Evolutionary conservation across 2,329 filamentous ascomycete species (phyloP).

Genomic region (Scedosporium dehoogii): DNA sequence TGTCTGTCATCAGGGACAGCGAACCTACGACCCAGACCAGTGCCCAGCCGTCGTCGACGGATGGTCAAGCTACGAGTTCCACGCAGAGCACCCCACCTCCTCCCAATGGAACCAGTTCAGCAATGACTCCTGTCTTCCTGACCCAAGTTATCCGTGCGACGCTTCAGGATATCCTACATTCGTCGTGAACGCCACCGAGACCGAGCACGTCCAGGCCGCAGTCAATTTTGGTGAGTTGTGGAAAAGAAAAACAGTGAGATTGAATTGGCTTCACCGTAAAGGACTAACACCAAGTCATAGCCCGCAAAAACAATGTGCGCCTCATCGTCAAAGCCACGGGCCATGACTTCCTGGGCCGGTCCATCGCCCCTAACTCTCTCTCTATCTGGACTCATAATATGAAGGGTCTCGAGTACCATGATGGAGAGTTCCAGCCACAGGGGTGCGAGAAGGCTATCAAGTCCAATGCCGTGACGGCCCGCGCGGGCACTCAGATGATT

Average conservation of each 20-base stretch:
- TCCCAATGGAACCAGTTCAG: slow-evolving; percentile 25
- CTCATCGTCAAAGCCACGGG: slow-evolving; percentile 30
- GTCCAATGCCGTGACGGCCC: slow-evolving; percentile 39
- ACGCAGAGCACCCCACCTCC: slow-evolving; percentile 10
- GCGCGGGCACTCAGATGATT: slow-evolving; percentile 40
- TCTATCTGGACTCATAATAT: slow-evolving; percentile 45
- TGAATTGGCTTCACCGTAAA: no score
- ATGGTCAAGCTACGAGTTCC: slow-evolving; percentile 2
- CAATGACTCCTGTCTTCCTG: slow-evolving; percentile 35
- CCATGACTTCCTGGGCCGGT: slow-evolving; percentile 34
- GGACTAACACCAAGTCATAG: slow-evolving; percentile 15
- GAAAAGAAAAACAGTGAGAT: background rate
- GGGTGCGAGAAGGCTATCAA: slow-evolving; percentile 30
- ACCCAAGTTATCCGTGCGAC: slow-evolving; percentile 20
- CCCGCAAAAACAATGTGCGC: slow-evolving; percentile 30
- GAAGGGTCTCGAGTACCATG: slow-evolving; percentile 24
- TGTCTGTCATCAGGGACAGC: slow-evolving; percentile 7
- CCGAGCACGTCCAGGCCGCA: slow-evolving; percentile 13
- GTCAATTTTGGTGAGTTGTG: slow-evolving; percentile 22
- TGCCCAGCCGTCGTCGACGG: slow-evolving; percentile 2
- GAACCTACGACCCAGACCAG: slow-evolving; percentile 10
- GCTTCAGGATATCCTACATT: slow-evolving; percentile 14
- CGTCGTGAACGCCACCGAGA: slow-evolving; percentile 15
- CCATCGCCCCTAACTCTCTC: slow-evolving; percentile 37
- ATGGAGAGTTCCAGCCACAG: slow-evolving; percentile 28